Conservation (phyloP, 495 filamentous ascomycete genomes). For the Parathielavia appendiculata region DNA sequence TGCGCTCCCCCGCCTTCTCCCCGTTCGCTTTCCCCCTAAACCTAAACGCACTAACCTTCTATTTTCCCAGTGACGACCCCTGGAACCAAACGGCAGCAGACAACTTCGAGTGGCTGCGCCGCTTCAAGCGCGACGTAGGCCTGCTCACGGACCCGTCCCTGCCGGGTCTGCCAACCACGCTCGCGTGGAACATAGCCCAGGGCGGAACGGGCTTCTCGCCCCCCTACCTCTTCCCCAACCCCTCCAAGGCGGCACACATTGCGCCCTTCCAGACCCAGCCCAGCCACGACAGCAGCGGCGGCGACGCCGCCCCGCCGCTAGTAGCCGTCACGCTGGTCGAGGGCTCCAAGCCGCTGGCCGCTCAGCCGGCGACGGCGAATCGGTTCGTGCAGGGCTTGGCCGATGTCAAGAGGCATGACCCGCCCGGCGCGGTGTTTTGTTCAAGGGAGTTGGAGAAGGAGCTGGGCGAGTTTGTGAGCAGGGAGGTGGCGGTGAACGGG, state of each 20-base stretch:
- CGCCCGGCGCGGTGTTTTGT: conserved; percentile 46
- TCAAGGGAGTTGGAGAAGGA: conserved; percentile 48
- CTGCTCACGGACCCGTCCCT: conserved; percentile 43
- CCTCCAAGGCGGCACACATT: conserved; percentile 22
- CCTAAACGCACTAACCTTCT: conserved; percentile 14
- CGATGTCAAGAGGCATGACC: conserved; percentile 30
- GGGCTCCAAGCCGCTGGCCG: conserved; percentile 32
- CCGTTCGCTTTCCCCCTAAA: neutral
- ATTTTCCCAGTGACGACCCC: conserved; percentile 51
- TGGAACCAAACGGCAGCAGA: conserved; percentile 75
- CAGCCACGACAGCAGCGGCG: neutral
- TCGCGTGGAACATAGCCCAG: conserved; percentile 34
- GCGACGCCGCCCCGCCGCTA: neutral
- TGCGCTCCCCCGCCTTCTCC: conserved; percentile 23
- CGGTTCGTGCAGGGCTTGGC: conserved; percentile 34
- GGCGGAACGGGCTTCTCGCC: conserved; percentile 49
- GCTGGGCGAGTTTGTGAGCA: conserved; percentile 38
- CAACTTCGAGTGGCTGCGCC: conserved; percentile 63
- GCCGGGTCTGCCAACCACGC: conserved; percentile 40
- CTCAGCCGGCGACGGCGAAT: conserved; percentile 37
- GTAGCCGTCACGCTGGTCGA: conserved; percentile 30
- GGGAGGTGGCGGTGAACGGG: conserved; percentile 21
- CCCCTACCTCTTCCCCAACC: conserved; percentile 36
- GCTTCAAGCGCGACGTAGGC: conserved; percentile 62
- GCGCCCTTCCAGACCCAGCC: neutral